These are phyloP conservation scores for Plantago lanceolata DNA, from an alignment of 305 asterid genomes.

Conservation along the genomic window DNA sequence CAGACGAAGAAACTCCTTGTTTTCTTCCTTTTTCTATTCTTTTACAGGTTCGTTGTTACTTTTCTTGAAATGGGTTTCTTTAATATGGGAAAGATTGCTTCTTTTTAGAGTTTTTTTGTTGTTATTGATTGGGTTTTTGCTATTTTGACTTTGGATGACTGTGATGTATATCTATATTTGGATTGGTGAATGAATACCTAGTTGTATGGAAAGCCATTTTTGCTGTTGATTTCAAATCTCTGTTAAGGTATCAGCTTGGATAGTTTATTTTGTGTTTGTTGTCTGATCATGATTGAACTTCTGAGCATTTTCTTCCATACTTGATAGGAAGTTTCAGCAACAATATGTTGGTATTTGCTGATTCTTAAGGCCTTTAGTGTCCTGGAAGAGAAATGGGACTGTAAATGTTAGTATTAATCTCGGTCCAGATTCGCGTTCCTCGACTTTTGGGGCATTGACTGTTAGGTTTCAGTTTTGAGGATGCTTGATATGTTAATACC, in stretches of 20 bases:
- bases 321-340: too few species aligned
- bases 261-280: too few species aligned
- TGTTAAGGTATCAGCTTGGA: too few species aligned
- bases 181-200: slow-evolving; percentile 24
- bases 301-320: too few species aligned
- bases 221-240: slow-evolving; percentile 4
- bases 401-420: slow-evolving; percentile 13
- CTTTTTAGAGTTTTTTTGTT: slow-evolving; percentile 11
- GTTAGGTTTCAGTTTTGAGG: slow-evolving; percentile 2
- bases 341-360: too few species aligned
- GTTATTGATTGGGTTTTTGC: slow-evolving; percentile 23
- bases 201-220: slow-evolving; percentile 11
- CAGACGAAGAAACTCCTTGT: slow-evolving; percentile 88
- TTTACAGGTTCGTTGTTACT: slow-evolving; percentile 6
- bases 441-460: neutral
- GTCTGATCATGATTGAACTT: too few species aligned
- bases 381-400: neutral
- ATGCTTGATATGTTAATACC: slow-evolving; percentile 13
- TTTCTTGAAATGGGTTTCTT: slow-evolving; percentile 25
- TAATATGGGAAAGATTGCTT: slow-evolving; percentile 17
- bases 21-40: too few species aligned
- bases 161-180: neutral
- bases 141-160: slow-evolving; percentile 34
- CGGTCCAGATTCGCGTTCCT: slow-evolving; percentile 15
- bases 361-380: too few species aligned